Percentiles rank a stretch among this genome's conserved stretches.
Evolutionary conservation across 805 yeast genomes (phyloP).

Genomic region (Teunomyces lycoperdinae): DNA sequence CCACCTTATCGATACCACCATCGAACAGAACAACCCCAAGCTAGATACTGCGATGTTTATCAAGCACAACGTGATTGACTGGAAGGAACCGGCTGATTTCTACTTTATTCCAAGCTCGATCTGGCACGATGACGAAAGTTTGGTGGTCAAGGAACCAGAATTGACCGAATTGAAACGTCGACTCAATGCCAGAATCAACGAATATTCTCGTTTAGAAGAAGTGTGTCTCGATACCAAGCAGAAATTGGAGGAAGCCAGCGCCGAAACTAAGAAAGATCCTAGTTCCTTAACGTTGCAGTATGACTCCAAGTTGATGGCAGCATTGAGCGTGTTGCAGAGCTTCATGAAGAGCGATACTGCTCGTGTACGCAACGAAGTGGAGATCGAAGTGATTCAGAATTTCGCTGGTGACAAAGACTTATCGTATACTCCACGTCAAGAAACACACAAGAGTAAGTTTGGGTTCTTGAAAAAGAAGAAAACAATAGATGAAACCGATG

Average conservation of each 20-base stretch:
- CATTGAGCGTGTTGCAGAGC: constrained; percentile 52
- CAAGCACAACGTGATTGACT: constrained; percentile 71
- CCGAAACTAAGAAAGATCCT: constrained; percentile 29
- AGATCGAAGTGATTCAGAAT: constrained; percentile 83
- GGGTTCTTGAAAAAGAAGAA: constrained; percentile 47
- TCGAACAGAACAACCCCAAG: constrained; percentile 66
- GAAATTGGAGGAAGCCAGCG: constrained; percentile 43
- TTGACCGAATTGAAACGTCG: constrained; percentile 52
- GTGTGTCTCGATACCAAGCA: constrained; percentile 49
- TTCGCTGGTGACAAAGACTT: constrained; percentile 77
- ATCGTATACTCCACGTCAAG: constrained; percentile 50
- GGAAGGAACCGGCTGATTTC: constrained; percentile 88
- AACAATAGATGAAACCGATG: constrained; percentile 16
- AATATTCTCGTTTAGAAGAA: constrained; percentile 40
- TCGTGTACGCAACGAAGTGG: constrained; percentile 78
- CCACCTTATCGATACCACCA: constrained; percentile 50
- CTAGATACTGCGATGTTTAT: constrained; percentile 88
- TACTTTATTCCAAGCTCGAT: constrained; percentile 83
- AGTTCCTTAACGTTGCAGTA: constrained; percentile 46
- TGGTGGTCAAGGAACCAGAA: constrained; percentile 59
- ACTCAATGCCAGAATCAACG: constrained; percentile 40
- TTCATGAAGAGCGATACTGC: constrained; percentile 72
- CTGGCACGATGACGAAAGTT: constrained; percentile 94
- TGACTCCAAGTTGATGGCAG: constrained; percentile 51
- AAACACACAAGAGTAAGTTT: constrained; percentile 54